Evolutionary conservation across 768 basidiomycete genomes (phyloP).

Genomic region (Psilocybe cyanescens): DNA sequence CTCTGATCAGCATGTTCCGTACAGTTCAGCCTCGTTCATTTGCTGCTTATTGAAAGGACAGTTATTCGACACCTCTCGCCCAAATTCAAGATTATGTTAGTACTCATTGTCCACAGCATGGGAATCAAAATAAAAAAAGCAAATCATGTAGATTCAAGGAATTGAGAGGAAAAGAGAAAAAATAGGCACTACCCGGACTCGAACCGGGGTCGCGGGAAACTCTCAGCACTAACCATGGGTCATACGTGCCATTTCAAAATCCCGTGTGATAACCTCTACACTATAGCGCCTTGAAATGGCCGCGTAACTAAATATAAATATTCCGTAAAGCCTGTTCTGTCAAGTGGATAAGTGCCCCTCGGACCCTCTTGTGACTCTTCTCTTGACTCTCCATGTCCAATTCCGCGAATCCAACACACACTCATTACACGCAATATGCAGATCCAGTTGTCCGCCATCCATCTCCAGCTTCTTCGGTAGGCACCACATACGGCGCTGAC

Average conservation of each 20-base stretch:
- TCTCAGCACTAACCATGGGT: not conserved
- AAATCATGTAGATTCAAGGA: too few species aligned
- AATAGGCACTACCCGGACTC: conserved; percentile 33
- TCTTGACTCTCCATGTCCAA: not conserved
- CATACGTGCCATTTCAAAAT: conserved; percentile 23
- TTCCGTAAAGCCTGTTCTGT: too few species aligned
- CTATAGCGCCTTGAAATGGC: conserved; percentile 26
- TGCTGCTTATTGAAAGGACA: too few species aligned
- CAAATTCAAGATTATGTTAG: too few species aligned
- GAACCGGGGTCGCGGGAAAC: conserved; percentile 35
- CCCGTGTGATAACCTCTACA: conserved; percentile 36
- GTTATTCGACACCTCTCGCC: too few species aligned
- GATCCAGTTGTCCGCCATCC: conserved; percentile 50
- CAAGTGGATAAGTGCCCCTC: not conserved
- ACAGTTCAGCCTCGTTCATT: too few species aligned
- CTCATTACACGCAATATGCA: conserved; percentile 47
- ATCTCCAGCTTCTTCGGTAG: conserved; percentile 57
- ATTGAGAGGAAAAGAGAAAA: not conserved
- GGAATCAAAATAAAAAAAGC: too few species aligned
- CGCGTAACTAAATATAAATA: too few species aligned
- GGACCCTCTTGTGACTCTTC: not conserved
- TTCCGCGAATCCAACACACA: conserved; percentile 22
- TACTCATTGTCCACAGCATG: too few species aligned
- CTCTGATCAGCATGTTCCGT: too few species aligned
- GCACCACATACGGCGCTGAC: conserved; percentile 48